phyloP scores from a whole-genome alignment of 805 yeast genomes.

The Ascoidea rubescens region DNA sequence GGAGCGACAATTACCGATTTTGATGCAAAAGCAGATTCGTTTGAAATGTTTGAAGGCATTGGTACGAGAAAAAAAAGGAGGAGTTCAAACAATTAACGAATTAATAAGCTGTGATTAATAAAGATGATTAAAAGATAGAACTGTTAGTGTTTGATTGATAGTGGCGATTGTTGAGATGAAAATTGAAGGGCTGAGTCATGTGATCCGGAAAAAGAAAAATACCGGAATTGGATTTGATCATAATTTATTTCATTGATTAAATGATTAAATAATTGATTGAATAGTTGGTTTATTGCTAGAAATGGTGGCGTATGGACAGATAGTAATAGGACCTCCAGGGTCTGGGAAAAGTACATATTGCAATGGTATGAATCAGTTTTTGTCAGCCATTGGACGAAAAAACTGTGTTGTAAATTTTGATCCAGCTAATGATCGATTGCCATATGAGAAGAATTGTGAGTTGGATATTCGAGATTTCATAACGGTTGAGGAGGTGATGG shows the following conservation, averaged over 20 bases:
- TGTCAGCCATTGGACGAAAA: slow-evolving; percentile 87
- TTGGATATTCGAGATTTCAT: slow-evolving; percentile 43
- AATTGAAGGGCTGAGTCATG: too few relatives aligned
- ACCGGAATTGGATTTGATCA: too few relatives aligned
- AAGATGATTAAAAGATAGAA: too few relatives aligned
- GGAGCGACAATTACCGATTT: slow-evolving; percentile 88
- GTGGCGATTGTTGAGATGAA: too few relatives aligned
- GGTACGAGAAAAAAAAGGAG: too few relatives aligned
- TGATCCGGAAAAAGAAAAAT: too few relatives aligned
- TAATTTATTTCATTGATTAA: too few relatives aligned
- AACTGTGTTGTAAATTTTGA: slow-evolving; percentile 54
- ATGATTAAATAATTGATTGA: background rate
- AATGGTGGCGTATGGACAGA: slow-evolving; percentile 66
- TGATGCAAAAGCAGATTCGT: slow-evolving; percentile 23
- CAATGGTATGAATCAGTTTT: slow-evolving; percentile 81
- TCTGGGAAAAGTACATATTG: slow-evolving; percentile 95
- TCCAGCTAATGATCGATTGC: slow-evolving; percentile 36
- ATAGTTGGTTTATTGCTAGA: too few relatives aligned
- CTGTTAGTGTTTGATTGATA: too few relatives aligned
- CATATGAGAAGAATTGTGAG: slow-evolving; percentile 31
- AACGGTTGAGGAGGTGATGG: slow-evolving; percentile 47
- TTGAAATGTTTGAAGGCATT: slow-evolving; percentile 18
- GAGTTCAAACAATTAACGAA: slow-evolving; percentile 6
- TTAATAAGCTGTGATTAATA: too few relatives aligned
- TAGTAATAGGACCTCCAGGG: slow-evolving; percentile 97